Base-by-base conservation (phyloP, 148 eudicot genomes). In the Dianthus caryophyllus region DNA sequence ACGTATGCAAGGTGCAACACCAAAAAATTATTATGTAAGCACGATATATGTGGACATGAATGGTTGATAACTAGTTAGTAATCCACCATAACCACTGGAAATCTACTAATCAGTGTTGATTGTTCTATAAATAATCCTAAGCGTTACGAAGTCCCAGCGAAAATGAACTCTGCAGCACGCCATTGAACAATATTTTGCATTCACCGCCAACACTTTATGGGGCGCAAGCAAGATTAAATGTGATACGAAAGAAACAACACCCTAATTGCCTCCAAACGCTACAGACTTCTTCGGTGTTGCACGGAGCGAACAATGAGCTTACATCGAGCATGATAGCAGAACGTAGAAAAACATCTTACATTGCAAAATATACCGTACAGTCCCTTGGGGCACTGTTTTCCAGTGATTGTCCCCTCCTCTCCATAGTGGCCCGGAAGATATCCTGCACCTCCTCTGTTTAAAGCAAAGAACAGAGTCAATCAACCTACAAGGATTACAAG, bases 281-380 rank as follows among this genome's bases (percentile, higher is more conserved):
- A 46, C 44, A 64, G 5, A 14, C 10, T 13, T 11, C 51, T 26
- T 29, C 20, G 44, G 62, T 30, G 14, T 18, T 30, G 46, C 72
- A 9, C 15, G 11, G 26, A 13, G 1, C 8, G n/a, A 49, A 54
- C 6, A 17, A 6, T 11, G n/a, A 49, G 46, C 0, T 36, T 30
- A 61, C 24, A 57, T 36, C 24, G 48, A 49, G 43, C 21, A 64
- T 29, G 48, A 5, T 38, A 57, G 52, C 49, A 13, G 25, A 55
- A 20, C 25, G 49, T 2, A 41, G 47, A 33, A 44, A 26, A 24
- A 18, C 20, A 44, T 69, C 78, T 66, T 75, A 88, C 96, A 72
- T 56, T 78, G 79, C 96, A 89, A 68, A 84, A 89, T 73, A 83
- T 87, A 83, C 92, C 91, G 76, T 84, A 89, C 26, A 89, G 86